A percentile compares a stretch with the other conserved stretches of the same genome.
phyloP scores from a whole-genome alignment of 768 basidiomycete genomes.

The Tricholoma sp. region DNA sequence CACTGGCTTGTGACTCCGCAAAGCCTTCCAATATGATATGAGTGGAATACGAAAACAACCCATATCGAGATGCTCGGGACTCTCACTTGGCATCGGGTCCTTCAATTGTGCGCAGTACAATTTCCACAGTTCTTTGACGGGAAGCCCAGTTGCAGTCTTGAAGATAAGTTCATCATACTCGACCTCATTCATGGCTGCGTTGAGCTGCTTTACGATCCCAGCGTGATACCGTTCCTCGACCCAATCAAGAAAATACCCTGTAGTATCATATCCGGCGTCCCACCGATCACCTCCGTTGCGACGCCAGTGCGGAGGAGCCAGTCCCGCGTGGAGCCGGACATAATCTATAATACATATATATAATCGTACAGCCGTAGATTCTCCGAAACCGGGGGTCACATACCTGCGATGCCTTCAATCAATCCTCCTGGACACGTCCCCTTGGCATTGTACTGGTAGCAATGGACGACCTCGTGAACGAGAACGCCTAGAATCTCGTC shows the following conservation, averaged over 20 bases:
- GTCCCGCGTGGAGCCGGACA: conserved; percentile 56
- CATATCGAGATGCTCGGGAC: background rate
- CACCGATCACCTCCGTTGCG: conserved; percentile 43
- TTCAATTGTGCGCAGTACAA: conserved; percentile 42
- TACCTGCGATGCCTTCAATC: conserved; percentile 78
- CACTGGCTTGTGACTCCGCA: background rate
- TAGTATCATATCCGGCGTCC: conserved; percentile 74
- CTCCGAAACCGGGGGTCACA: conserved; percentile 4
- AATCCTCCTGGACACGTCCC: conserved; percentile 64
- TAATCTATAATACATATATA: conserved; percentile 50
- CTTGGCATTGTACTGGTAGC: conserved; percentile 63
- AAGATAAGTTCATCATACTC: conserved; percentile 51
- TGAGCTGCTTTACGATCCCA: conserved; percentile 54
- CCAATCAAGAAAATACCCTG: conserved; percentile 75
- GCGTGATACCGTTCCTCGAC: conserved; percentile 46
- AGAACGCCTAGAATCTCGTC: conserved; percentile 71
- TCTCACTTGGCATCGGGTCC: background rate
- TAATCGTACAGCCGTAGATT: background rate
- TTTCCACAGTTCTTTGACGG: conserved; percentile 54
- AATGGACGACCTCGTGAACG: conserved; percentile 74
- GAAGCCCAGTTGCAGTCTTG: conserved; percentile 43
- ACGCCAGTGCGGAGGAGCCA: conserved; percentile 69
- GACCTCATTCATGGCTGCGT: conserved; percentile 43
- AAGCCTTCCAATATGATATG: background rate
- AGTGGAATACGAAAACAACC: background rate